These are phyloP conservation scores for Aplosporella prunicola DNA, from an alignment of 2,329 filamentous ascomycete genomes.

Conservation along the genomic window DNA sequence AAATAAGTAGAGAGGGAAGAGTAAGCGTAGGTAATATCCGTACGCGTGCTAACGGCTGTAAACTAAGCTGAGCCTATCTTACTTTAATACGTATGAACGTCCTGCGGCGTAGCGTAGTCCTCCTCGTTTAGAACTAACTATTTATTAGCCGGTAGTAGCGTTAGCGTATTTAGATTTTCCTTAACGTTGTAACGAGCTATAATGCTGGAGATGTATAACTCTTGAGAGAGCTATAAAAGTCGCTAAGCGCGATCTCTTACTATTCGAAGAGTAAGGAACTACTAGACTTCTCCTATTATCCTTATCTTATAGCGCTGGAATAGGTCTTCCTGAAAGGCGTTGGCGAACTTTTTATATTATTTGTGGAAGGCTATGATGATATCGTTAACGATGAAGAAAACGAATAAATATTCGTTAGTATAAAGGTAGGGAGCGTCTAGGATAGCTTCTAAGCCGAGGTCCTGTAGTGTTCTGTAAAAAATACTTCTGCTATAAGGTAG, in stretches of 20 bases:
- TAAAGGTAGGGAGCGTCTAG: conserved; percentile 12
- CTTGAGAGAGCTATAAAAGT: conserved; percentile 12
- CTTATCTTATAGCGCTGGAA: conserved; percentile 8
- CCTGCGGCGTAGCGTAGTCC: conserved; percentile 2
- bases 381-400: conserved; percentile 14
- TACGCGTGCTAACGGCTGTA: conserved; percentile 10
- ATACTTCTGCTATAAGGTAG: conserved; percentile 16
- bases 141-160: conserved; percentile 3
- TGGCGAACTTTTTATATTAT: not conserved
- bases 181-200: conserved; percentile 14
- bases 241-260: conserved; percentile 3
- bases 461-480: conserved; percentile 11
- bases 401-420: conserved; percentile 9
- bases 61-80: conserved; percentile 14
- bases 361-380: conserved; percentile 6
- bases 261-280: conserved; percentile 12
- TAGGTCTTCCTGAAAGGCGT: conserved; percentile 9
- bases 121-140: conserved; percentile 4
- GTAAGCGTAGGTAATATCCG: conserved; percentile 13
- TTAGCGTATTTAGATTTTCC: conserved; percentile 9
- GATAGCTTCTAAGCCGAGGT: conserved; percentile 12
- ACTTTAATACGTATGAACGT: conserved; percentile 14
- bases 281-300: conserved; percentile 8
- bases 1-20: conserved; percentile 13
- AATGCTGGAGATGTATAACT: too few relatives aligned